phyloP scores from a whole-genome alignment of 306 rosid genomes.

The Hippophae tibetana region DNA sequence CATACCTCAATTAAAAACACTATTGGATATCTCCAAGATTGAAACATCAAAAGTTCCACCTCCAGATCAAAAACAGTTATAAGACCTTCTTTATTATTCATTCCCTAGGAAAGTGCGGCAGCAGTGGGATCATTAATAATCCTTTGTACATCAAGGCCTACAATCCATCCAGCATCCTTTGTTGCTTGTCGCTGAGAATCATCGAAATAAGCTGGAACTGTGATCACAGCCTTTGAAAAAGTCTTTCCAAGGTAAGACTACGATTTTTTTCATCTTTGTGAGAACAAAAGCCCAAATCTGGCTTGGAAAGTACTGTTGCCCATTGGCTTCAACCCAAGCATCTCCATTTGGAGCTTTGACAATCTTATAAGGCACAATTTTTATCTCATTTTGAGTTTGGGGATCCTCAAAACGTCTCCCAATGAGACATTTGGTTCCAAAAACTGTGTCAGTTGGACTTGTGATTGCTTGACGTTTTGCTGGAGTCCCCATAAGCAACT shows the following conservation, averaged over 20 bases:
- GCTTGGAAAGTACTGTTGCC: conserved; percentile 81
- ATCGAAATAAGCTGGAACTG: conserved; percentile 93
- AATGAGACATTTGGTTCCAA: conserved; percentile 79
- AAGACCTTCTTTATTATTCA: conserved; percentile 90
- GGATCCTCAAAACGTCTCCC: conserved; percentile 89
- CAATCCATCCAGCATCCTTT: conserved; percentile 89
- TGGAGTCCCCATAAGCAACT: conserved; percentile 85
- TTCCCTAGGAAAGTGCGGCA: conserved; percentile 92
- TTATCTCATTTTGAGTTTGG: conserved; percentile 91
- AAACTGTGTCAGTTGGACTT: conserved; percentile 76
- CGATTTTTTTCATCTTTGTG: conserved; percentile 86
- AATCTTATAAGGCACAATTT: conserved; percentile 90
- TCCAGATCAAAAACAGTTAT: conserved; percentile 92
- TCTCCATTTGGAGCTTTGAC: conserved; percentile 91
- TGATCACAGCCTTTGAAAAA: conserved; percentile 66
- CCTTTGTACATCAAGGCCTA: conserved; percentile 89
- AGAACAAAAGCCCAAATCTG: conserved; percentile 84
- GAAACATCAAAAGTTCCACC: conserved; percentile 98
- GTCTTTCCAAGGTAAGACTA: conserved; percentile 84
- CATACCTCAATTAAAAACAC: conserved; percentile 75
- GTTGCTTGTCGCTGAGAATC: conserved; percentile 91
- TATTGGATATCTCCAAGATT: conserved; percentile 84
- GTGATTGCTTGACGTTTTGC: conserved; percentile 93
- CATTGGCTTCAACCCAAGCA: conserved; percentile 94
- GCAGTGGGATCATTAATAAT: conserved; percentile 94